These are phyloP conservation scores for Backusella circina DNA, from an alignment of 192 early-diverging fungal genomes.

Conservation along the genomic window DNA sequence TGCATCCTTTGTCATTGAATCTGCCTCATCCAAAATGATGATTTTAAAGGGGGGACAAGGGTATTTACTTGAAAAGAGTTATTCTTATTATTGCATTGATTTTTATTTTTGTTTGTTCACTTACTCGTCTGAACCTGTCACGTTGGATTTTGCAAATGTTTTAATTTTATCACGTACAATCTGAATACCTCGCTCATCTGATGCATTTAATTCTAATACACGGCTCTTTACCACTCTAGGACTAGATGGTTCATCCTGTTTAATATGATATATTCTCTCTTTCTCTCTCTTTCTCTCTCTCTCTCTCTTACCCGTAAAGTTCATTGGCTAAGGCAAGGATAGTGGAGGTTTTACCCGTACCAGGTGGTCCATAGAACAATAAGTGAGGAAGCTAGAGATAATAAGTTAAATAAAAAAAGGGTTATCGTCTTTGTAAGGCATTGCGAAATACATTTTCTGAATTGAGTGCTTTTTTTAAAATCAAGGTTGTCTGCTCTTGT, in stretches of 20 bases:
- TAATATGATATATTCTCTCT: background rate
- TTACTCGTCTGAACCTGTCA: conserved; percentile 44
- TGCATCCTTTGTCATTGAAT: conserved; percentile 94
- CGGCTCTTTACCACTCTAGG: conserved; percentile 73
- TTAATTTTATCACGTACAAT: conserved; percentile 92
- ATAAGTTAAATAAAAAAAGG: no score
- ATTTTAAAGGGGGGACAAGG: conserved; percentile 90
- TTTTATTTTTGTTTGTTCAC: background rate
- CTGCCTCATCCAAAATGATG: conserved; percentile 95
- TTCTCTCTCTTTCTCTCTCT: background rate
- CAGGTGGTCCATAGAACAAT: conserved; percentile 96
- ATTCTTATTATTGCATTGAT: background rate
- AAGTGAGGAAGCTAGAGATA: conserved; percentile 80
- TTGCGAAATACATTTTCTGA: conserved; percentile 87
- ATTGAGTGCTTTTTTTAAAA: conserved; percentile 79
- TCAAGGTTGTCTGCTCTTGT: conserved; percentile 85
- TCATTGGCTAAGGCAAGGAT: conserved; percentile 88
- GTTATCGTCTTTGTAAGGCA: no score
- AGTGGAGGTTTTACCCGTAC: conserved; percentile 96
- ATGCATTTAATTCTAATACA: conserved; percentile 94
- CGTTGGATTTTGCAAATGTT: conserved; percentile 80
- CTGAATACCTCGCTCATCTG: conserved; percentile 95
- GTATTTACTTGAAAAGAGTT: conserved; percentile 26
- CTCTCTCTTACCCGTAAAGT: conserved; percentile 63
- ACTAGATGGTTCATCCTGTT: conserved; percentile 41